These are phyloP conservation scores for Fusarium siculi DNA, from an alignment of 2,329 filamentous ascomycete genomes.

Conservation along the genomic window DNA sequence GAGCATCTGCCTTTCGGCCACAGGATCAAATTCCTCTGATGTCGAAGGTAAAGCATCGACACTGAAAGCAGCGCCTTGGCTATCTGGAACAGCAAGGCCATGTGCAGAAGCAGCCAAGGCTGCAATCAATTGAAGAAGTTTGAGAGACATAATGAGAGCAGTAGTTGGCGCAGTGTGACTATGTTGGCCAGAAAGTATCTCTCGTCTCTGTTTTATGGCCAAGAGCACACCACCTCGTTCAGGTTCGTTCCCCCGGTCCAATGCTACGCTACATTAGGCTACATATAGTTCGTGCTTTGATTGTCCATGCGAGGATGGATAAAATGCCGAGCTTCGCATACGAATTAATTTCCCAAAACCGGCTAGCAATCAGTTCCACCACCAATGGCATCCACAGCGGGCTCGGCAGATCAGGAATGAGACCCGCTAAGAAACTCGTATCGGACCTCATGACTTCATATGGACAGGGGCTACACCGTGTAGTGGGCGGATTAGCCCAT, in stretches of 20 bases:
- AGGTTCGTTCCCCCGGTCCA: not conserved
- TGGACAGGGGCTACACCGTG: not conserved
- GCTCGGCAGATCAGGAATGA: not conserved
- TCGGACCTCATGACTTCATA: not conserved
- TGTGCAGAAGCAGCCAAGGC: not conserved
- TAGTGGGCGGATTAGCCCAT: not conserved
- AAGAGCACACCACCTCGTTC: too few species aligned
- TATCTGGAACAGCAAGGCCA: not conserved
- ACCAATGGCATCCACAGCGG: not conserved
- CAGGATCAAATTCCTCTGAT: not conserved
- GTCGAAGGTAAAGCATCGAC: not conserved
- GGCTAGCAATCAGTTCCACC: accelerated
- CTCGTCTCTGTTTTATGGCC: not conserved
- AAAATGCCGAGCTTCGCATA: not conserved
- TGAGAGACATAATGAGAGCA: not conserved
- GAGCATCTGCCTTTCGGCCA: not conserved
- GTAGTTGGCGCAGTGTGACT: too few species aligned
- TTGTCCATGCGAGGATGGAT: too few species aligned
- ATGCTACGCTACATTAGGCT: too few species aligned
- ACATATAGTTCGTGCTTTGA: not conserved
- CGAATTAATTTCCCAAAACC: not conserved
- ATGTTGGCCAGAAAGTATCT: too few species aligned
- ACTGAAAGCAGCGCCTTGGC: not conserved
- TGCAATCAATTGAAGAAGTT: not conserved
- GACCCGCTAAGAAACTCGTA: not conserved